These are phyloP conservation scores for Lanmaoa rubissima DNA, from an alignment of 768 basidiomycete genomes.

Conservation along the genomic window DNA sequence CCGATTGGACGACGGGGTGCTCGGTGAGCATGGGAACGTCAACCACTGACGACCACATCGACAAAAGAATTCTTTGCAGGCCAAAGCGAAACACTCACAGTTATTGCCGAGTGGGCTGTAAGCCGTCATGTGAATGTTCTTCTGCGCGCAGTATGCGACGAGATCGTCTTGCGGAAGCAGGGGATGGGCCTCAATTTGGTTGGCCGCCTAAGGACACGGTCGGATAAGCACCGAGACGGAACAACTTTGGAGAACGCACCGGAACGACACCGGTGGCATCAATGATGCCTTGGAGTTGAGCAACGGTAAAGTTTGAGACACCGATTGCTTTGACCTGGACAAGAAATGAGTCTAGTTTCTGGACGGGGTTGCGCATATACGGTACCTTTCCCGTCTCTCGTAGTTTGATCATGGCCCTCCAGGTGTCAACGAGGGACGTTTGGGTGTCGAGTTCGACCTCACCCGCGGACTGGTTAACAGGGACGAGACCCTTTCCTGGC, in stretches of 20 bases:
- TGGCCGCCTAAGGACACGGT: constrained; percentile 43
- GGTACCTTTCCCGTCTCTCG: constrained; percentile 64
- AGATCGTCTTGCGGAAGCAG: constrained; percentile 74
- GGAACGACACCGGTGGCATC: constrained; percentile 72
- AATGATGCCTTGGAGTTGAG: constrained; percentile 64
- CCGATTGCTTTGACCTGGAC: constrained; percentile 64
- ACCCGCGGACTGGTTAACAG: constrained; percentile 43
- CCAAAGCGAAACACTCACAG: constrained; percentile 39
- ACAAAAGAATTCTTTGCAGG: not conserved
- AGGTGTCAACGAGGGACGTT: constrained; percentile 71
- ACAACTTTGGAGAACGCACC: constrained; percentile 34
- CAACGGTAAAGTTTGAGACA: constrained; percentile 78
- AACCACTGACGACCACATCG: constrained; percentile 39
- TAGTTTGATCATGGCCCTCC: constrained; percentile 76
- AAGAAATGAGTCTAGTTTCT: not conserved
- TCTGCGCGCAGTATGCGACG: constrained; percentile 62
- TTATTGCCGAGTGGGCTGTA: constrained; percentile 83
- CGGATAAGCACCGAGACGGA: not conserved
- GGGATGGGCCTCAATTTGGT: constrained; percentile 87
- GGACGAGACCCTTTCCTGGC: constrained; percentile 54
- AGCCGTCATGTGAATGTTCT: constrained; percentile 69
- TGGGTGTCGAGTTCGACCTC: constrained; percentile 55
- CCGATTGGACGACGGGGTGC: constrained; percentile 53
- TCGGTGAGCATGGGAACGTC: constrained; percentile 69
- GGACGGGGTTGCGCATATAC: not conserved